These are phyloP conservation scores for Ustulina deusta DNA, from an alignment of 2,329 filamentous ascomycete genomes.

Conservation along the genomic window DNA sequence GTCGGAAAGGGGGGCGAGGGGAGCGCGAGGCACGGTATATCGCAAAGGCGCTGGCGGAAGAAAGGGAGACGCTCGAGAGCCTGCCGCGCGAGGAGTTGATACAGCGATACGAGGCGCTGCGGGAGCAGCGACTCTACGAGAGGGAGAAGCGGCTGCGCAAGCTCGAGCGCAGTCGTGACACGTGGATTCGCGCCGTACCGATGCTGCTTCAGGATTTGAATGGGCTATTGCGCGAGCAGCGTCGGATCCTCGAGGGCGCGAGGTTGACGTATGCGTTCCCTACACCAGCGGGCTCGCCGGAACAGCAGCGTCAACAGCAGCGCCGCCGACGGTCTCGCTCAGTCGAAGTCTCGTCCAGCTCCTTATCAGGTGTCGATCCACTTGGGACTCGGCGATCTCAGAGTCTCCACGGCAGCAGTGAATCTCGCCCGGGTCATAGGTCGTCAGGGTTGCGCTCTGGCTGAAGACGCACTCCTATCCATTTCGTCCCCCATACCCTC, in stretches of 20 bases:
- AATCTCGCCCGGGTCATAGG: slow-evolving; percentile 8
- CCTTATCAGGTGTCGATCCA: slow-evolving; percentile 14
- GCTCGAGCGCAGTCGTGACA: slow-evolving; percentile 61
- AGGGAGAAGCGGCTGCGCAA: slow-evolving; percentile 61
- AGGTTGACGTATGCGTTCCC: slow-evolving; percentile 15
- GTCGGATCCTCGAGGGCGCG: slow-evolving; percentile 48
- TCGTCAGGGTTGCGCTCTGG: slow-evolving; percentile 1
- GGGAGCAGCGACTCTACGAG: slow-evolving; percentile 59
- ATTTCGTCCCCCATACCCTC: neutral
- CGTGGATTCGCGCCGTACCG: slow-evolving; percentile 59
- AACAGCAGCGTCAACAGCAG: slow-evolving; percentile 2
- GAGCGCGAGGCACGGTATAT: slow-evolving; percentile 44
- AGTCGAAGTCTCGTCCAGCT: slow-evolving; percentile 22
- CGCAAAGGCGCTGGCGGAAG: slow-evolving; percentile 43
- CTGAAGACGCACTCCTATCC: neutral
- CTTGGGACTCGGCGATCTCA: slow-evolving; percentile 26
- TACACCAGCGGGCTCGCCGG: slow-evolving; percentile 8
- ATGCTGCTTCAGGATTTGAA: slow-evolving; percentile 61
- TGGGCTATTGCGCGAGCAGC: slow-evolving; percentile 46
- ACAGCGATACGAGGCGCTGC: slow-evolving; percentile 56
- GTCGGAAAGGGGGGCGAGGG: slow-evolving; percentile 35
- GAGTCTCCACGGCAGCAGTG: slow-evolving; percentile 27
- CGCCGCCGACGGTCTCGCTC: slow-evolving; percentile 26
- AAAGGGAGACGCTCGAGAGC: slow-evolving; percentile 45
- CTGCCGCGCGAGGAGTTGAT: slow-evolving; percentile 51